Evolutionary conservation across 108 stramenopile species (phyloP).

Genomic region (Cyclotella atomus): DNA sequence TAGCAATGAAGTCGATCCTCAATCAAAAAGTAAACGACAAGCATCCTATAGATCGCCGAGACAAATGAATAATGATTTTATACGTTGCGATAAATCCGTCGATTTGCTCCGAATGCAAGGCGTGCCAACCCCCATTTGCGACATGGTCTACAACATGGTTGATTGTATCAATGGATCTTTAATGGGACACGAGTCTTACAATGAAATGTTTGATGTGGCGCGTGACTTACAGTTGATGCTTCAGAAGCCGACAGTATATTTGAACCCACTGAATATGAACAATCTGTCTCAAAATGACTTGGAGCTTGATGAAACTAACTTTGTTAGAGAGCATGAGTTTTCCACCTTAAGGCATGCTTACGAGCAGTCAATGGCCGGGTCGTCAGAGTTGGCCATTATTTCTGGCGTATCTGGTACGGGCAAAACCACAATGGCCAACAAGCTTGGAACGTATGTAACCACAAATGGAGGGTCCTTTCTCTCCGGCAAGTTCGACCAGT

Average conservation of each 20-base stretch:
- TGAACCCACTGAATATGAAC: not conserved
- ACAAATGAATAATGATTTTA: not conserved
- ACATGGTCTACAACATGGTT: slow-evolving; percentile 19
- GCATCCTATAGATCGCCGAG: not conserved
- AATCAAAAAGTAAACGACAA: not conserved
- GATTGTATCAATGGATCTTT: slow-evolving; percentile 11
- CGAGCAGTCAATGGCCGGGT: slow-evolving; percentile 5
- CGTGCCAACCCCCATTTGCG: not conserved
- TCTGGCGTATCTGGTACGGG: slow-evolving; percentile 35
- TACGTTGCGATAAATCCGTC: not conserved
- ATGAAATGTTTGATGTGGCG: slow-evolving; percentile 10
- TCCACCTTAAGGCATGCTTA: slow-evolving; percentile 4
- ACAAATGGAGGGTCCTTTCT: slow-evolving; percentile 26
- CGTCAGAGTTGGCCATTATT: slow-evolving; percentile 13
- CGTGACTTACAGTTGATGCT: slow-evolving; percentile 19
- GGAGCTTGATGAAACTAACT: not conserved
- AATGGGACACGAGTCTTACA: slow-evolving; percentile 15
- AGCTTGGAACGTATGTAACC: slow-evolving; percentile 5
- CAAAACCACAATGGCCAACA: slow-evolving; percentile 22
- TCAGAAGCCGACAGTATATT: slow-evolving; percentile 1
- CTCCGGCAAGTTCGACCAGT: slow-evolving; percentile 30
- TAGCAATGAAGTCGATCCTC: not conserved
- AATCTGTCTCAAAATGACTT: not conserved
- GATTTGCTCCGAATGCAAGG: not conserved
- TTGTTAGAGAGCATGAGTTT: slow-evolving; percentile 6